These are phyloP conservation scores for Warburgia ugandensis DNA, from an alignment of 164 flowering plant species.

Conservation along the genomic window DNA sequence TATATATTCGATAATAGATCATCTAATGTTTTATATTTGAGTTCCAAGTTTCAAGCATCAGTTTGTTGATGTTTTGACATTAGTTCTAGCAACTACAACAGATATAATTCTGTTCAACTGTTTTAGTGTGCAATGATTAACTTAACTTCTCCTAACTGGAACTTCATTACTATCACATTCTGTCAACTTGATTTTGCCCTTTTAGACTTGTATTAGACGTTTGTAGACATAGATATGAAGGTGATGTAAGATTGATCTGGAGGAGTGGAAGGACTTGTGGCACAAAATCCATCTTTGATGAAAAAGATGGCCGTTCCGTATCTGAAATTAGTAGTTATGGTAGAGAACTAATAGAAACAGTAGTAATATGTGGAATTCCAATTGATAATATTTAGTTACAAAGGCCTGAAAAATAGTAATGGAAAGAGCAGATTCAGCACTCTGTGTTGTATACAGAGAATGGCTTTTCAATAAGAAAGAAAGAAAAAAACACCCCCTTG, in stretches of 20 bases:
- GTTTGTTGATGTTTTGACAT: background rate
- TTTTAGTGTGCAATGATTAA: too few relatives aligned
- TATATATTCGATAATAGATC: too few relatives aligned
- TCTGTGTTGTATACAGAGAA: too few relatives aligned
- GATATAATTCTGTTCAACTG: too few relatives aligned
- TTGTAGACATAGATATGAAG: conserved; percentile 48
- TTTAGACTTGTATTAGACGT: conserved; percentile 27
- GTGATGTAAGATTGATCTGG: conserved; percentile 56
- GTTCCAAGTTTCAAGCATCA: background rate
- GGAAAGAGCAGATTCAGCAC: too few relatives aligned
- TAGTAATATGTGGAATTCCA: too few relatives aligned
- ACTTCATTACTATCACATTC: background rate
- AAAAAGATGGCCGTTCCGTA: conserved; percentile 72
- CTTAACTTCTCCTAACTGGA: background rate
- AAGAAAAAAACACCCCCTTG: too few relatives aligned
- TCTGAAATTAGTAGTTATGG: conserved; percentile 51
- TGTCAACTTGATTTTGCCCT: background rate
- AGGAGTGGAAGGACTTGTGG: conserved; percentile 81
- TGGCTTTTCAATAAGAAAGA: too few relatives aligned
- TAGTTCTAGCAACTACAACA: background rate
- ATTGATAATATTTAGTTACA: too few relatives aligned
- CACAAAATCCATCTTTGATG: too few relatives aligned
- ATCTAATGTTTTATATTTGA: background rate
- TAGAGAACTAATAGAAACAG: too few relatives aligned
- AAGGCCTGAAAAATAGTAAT: too few relatives aligned